Evolutionary conservation across 164 flowering plant genomes (phyloP), one percentile per base, ranked within the genome.

Genomic region (Hamamelis virginiana): DNA sequence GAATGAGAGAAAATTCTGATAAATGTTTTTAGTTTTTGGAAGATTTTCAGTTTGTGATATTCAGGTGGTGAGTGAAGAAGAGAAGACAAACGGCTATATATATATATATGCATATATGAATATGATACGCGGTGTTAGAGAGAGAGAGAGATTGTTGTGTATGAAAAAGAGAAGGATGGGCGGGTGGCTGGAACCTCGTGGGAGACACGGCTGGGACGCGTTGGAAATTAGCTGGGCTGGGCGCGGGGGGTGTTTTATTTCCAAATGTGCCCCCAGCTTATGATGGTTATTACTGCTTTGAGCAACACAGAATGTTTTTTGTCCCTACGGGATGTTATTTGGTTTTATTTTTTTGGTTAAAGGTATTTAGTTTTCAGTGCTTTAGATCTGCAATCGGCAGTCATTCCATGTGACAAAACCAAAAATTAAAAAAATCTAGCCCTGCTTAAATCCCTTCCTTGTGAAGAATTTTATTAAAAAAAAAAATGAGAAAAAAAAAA

Each of bases 201-300:
- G n/a, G 48, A 25, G 45, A 69, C 78, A 68, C 67, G 72, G 73
- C 62, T 72, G 55, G 41, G 41, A 69, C 76, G 74, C 76, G 74
- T 58, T 11, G 68, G 18, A 23, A 63, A 4, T 68, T 9, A 64
- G 47, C 55, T 47, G 69, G 53, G n/a, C n/a, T n/a, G n/a, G 46
- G 19, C 58, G 38, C 23, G n/a, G n/a, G n/a, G n/a, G n/a, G n/a
- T n/a, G 28, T 26, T 38, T 33, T 65, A 33, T 65, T 71, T 59
- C 74, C 74, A 59, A 50, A 51, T 60, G 10, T 66, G 25, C 70
- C 74, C 74, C 19, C 21, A 8, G 9, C 22, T 9, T 59, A 4
- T 9, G 1, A 19, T 19, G 59, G 26, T 58, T 22, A 41, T 58
- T 57, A 44, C 61, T 23, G 15, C 12, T 26, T 12, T 9, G 28